Evolutionary conservation across 1,284 basidiomycete genomes (phyloP).

Genomic region (Laetiporus sulphureus): DNA sequence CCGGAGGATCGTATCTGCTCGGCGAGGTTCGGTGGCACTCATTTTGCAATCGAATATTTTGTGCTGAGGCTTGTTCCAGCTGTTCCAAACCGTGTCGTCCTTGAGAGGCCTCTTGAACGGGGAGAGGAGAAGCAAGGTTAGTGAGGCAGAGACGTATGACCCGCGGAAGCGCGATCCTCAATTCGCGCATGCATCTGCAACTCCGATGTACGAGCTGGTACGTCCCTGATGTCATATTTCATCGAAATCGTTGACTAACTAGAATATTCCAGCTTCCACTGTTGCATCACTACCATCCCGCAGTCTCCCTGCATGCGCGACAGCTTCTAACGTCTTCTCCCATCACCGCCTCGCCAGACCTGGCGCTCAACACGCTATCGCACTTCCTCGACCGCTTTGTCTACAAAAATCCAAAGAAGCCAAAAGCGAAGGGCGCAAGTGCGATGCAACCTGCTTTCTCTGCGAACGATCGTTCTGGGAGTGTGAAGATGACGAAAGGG

Average conservation of each 20-base stretch:
- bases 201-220: conserved; percentile 89
- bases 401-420: conserved; percentile 94
- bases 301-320: conserved; percentile 80
- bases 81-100: conserved; percentile 71
- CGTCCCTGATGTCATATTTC: conserved; percentile 19
- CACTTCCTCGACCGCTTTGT: conserved; percentile 62
- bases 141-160: conserved; percentile 63
- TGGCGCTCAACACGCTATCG: conserved; percentile 88
- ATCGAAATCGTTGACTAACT: background rate
- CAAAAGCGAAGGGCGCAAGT: conserved; percentile 67
- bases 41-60: background rate
- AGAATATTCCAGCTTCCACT: conserved; percentile 58
- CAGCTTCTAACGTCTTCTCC: conserved; percentile 71
- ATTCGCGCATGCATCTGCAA: conserved; percentile 77
- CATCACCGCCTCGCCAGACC: conserved; percentile 80
- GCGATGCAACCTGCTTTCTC: conserved; percentile 94
- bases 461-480: conserved; percentile 48
- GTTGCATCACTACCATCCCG: conserved; percentile 86
- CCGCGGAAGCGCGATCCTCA: conserved; percentile 88
- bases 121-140: conserved; percentile 26
- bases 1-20: conserved; percentile 77
- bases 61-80: conserved; percentile 36
- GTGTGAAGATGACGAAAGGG: conserved; percentile 71
- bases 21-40: conserved; percentile 45
- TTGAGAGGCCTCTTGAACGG: conserved; percentile 61